Evolutionary conservation across 441 rosid genomes (phyloP).

Genomic region (Gossypium schwendimanii): DNA sequence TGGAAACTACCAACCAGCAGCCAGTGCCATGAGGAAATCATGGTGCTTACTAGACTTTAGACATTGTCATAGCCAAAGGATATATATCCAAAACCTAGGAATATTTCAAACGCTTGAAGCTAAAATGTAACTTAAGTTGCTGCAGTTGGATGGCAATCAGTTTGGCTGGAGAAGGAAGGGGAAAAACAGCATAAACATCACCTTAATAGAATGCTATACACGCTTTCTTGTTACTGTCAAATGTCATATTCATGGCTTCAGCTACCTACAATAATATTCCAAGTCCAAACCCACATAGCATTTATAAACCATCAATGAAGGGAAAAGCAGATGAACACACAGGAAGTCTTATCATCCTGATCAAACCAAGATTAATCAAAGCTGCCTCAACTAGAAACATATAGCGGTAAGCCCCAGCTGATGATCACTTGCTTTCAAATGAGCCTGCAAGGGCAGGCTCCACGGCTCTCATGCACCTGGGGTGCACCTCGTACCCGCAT

Average conservation of each 20-base stretch:
- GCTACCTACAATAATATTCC: not conserved
- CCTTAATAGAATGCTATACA: not conserved
- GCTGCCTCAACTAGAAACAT: not conserved
- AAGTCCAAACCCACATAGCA: not conserved
- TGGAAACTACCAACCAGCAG: not conserved
- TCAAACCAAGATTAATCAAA: not conserved
- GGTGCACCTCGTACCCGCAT: slow-evolving; percentile 67
- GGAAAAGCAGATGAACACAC: not conserved
- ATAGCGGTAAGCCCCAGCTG: not conserved
- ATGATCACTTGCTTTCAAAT: not conserved
- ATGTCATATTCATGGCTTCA: not conserved
- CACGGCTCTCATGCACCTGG: slow-evolving; percentile 39
- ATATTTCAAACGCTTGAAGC: not conserved
- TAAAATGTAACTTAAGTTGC: not conserved
- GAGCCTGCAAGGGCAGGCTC: not conserved
- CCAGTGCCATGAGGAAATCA: not conserved
- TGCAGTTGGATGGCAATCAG: not conserved
- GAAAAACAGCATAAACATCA: not conserved
- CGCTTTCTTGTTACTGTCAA: not conserved
- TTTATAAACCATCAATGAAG: not conserved
- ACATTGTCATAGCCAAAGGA: not conserved
- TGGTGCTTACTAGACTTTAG: slow-evolving; percentile 1
- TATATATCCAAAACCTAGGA: not conserved
- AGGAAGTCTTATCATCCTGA: not conserved
- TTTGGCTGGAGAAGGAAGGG: not conserved